A percentile compares a stretch with the other conserved stretches of the same genome.
phyloP scores from a whole-genome alignment of 495 filamentous ascomycete genomes.

The Daldinia concentrica region DNA sequence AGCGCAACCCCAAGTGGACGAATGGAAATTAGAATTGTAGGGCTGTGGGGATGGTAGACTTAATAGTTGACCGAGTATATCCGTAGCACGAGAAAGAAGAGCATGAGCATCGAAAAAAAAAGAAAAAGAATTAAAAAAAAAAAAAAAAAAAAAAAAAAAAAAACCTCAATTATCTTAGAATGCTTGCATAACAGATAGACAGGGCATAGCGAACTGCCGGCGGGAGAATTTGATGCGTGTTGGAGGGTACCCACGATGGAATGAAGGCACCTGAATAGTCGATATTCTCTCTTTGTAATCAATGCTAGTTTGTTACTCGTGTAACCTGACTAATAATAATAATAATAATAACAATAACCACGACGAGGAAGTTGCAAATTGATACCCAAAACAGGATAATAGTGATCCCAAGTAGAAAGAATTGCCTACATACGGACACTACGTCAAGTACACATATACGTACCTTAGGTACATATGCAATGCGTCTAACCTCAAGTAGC shows the following conservation, averaged over 20 bases:
- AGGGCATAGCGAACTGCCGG: conserved; percentile 30
- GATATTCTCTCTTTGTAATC: conserved; percentile 28
- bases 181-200: conserved; percentile 31
- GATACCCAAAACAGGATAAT: conserved; percentile 37
- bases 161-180: conserved; percentile 25
- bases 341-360: conserved; percentile 15
- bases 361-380: conserved; percentile 34
- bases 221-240: conserved; percentile 12
- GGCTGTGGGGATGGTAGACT: conserved; percentile 15
- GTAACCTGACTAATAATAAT: conserved; percentile 37
- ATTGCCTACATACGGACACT: background rate
- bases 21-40: conserved; percentile 33
- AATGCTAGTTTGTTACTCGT: conserved; percentile 41
- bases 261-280: conserved; percentile 8
- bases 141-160: conserved; percentile 11
- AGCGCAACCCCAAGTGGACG: conserved; percentile 22
- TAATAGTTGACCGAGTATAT: conserved; percentile 26
- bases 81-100: conserved; percentile 3
- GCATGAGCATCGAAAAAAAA: background rate
- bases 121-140: conserved; percentile 23
- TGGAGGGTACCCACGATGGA: conserved; percentile 6
- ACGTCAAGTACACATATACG: background rate
- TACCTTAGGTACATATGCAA: background rate
- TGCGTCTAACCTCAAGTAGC: background rate
- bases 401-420: background rate